Conservation (phyloP, 345 rosid species). For the Salix dunnii region DNA sequence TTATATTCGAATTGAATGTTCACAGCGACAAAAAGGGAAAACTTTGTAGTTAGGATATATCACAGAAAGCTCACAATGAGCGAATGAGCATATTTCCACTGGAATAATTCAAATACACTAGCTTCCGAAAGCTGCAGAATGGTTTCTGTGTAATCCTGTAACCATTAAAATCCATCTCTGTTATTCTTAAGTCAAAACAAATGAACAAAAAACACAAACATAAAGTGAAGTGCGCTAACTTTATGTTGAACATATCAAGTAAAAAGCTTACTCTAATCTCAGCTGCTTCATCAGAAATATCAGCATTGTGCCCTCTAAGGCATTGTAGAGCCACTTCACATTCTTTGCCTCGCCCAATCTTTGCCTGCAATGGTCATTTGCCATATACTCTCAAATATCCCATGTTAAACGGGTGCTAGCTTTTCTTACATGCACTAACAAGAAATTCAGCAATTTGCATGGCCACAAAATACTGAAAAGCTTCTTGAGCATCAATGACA, state of each 20-base stretch:
- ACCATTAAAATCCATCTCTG: neutral
- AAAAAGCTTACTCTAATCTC: constrained; percentile 49
- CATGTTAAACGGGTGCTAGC: neutral
- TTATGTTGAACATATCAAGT: neutral
- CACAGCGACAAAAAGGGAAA: neutral
- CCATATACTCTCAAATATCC: neutral
- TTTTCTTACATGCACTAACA: neutral
- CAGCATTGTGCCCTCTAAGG: constrained; percentile 45
- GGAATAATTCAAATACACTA: constrained; percentile 35
- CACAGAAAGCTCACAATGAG: constrained; percentile 28
- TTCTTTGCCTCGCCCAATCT: constrained; percentile 41
- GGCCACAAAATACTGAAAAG: too few species aligned
- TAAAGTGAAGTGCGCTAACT: neutral
- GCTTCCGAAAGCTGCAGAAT: constrained; percentile 29
- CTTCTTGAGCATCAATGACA: neutral
- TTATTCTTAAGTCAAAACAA: neutral
- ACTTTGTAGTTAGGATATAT: neutral
- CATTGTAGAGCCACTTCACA: constrained; percentile 45
- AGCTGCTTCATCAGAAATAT: constrained; percentile 49
- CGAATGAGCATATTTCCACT: constrained; percentile 41
- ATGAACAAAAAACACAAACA: too few species aligned
- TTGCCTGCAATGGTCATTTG: constrained; percentile 35
- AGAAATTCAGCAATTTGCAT: neutral
- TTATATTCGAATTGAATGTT: neutral
- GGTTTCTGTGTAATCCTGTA: constrained; percentile 37